phyloP scores from a whole-genome alignment of 2,329 filamentous ascomycete genomes.

The Penicillium concentricum region DNA sequence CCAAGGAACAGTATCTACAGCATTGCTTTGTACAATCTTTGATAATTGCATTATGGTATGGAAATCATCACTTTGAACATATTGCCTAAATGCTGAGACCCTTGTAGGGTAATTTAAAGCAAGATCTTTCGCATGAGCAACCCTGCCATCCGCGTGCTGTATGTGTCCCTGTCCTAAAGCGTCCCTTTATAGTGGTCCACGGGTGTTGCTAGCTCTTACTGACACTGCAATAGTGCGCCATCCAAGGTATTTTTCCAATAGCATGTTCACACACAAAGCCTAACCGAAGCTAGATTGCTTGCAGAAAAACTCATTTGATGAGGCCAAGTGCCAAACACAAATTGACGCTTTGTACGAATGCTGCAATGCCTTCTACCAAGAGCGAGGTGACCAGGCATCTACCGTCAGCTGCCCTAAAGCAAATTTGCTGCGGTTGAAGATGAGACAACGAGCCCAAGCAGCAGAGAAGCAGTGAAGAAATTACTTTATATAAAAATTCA shows the following conservation, averaged over 20 bases:
- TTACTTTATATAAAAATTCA: constrained; percentile 3
- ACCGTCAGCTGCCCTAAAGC: constrained; percentile 85
- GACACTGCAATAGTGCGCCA: constrained; percentile 67
- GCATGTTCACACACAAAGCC: not conserved
- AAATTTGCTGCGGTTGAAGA: constrained; percentile 74
- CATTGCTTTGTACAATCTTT: not conserved
- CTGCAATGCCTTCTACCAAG: constrained; percentile 83
- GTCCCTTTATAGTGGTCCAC: not conserved
- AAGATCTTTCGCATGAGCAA: constrained; percentile 71
- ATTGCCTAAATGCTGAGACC: constrained; percentile 5
- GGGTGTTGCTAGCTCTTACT: constrained; percentile 10
- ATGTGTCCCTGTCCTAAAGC: constrained; percentile 39
- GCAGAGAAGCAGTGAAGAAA: constrained; percentile 17
- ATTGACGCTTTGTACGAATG: constrained; percentile 90
- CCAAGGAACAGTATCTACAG: not conserved
- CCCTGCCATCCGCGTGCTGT: constrained; percentile 85
- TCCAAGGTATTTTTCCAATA: constrained; percentile 65
- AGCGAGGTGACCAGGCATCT: constrained; percentile 71
- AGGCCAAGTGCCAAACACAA: constrained; percentile 74
- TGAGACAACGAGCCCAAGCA: constrained; percentile 67
- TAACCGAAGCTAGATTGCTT: constrained; percentile 66
- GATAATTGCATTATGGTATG: constrained; percentile 13
- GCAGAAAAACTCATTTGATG: constrained; percentile 78
- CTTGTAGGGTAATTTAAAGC: constrained; percentile 52
- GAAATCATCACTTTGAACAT: not conserved